Conservation (phyloP, 1,139 yeast genomes). For the Geotrichum klebahnii region DNA sequence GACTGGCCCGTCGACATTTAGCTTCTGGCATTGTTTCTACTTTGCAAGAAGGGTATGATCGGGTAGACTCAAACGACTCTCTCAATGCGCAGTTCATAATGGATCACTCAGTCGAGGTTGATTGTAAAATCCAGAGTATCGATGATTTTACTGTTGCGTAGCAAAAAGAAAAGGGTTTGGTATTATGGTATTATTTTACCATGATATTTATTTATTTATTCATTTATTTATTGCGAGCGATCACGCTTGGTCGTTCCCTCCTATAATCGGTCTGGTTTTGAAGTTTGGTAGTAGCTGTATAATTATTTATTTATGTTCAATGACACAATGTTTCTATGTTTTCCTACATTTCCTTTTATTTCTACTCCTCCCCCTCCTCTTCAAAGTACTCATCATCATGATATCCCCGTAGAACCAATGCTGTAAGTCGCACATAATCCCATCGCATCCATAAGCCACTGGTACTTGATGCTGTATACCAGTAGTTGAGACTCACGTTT, state of each 20-base stretch:
- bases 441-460: constrained; percentile 35
- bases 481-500: constrained; percentile 40
- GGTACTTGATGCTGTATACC: constrained; percentile 37
- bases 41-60: constrained; percentile 54
- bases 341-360: background rate
- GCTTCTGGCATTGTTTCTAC: constrained; percentile 59
- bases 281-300: background rate
- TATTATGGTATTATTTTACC: no score
- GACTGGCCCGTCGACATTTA: constrained; percentile 71
- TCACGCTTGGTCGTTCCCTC: background rate
- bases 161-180: background rate
- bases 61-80: constrained; percentile 67
- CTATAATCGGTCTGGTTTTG: no score
- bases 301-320: background rate
- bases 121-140: constrained; percentile 27
- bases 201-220: background rate
- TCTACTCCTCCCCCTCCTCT: constrained; percentile 15
- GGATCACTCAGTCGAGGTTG: constrained; percentile 42
- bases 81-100: constrained; percentile 60
- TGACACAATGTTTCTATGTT: background rate
- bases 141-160: constrained; percentile 22
- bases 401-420: constrained; percentile 30
- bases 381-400: constrained; percentile 33
- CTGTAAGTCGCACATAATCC: constrained; percentile 34
- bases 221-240: background rate